Evolutionary conservation across 2,329 filamentous ascomycete species (phyloP), one percentile per base, ranked within the genome.

Genomic region (Microdochium bolleyi): DNA sequence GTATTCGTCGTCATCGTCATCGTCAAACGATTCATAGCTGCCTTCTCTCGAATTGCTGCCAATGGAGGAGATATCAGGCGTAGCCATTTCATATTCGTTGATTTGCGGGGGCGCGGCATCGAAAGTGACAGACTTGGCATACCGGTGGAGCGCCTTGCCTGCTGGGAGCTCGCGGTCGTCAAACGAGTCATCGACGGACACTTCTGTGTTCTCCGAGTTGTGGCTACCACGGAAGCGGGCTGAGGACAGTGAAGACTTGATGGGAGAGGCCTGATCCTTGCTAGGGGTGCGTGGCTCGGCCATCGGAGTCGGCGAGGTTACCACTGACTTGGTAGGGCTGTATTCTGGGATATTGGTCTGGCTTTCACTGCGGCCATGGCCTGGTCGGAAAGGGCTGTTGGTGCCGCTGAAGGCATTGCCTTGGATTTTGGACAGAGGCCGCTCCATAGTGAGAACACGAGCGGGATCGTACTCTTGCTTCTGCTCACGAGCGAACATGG

Each of bases 51-150:
- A 97, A 60, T 87, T 91, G 49, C 89, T 92, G 24, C 89, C 89
- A 24, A 95, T 78, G 0, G 92, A 95, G 1, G 92, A 96, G n/a
- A 95, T 82, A 64, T 96, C 94, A 11, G 94, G 94, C 2, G 94
- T 99, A 32, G 90, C 88, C 88, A 96, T 92, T 71, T 97, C 94
- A 68, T 97, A 99, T 71, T 99, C 94, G 66, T 97, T 96, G 63
- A 99, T 81, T 66, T 95, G 89, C 24, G 94, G 94, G 22, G 92
- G 92, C 2, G 89, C 91, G 37, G 87, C 88, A 70, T 97, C 91
- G 66, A 99, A 99, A 1, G 92, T 99, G 54, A 99, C 94, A 63
- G 92, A 96, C 77, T 99, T 99, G 49, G 90, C 85, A 70, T 96
- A 89, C 52, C 91, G 87, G 65, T 90, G 87, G 44, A 91, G 77